Conservation (phyloP, 192 early-diverging fungal genomes). For the Jimgerdemannia flammicorona region DNA sequence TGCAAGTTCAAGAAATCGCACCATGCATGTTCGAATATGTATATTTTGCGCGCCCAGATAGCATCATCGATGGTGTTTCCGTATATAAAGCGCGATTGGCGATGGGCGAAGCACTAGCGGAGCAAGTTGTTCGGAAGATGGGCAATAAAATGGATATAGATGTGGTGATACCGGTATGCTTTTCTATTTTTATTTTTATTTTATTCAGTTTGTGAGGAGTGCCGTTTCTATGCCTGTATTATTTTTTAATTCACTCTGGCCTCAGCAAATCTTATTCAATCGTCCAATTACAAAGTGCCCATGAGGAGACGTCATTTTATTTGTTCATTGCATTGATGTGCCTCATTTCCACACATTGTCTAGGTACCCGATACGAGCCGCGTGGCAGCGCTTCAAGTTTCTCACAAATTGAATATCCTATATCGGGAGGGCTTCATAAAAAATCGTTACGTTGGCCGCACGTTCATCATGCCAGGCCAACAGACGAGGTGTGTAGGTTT, state of each 20-base stretch:
- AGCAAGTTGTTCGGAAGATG: conserved; percentile 71
- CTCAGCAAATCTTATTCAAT: no score
- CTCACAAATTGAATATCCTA: conserved; percentile 81
- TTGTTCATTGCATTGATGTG: no score
- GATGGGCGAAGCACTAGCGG: conserved; percentile 96
- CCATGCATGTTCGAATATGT: conserved; percentile 99
- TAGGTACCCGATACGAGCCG: conserved; percentile 95
- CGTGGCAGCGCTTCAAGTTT: conserved; percentile 89
- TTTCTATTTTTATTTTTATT: neutral
- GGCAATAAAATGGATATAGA: conserved; percentile 87
- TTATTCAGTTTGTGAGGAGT: no score
- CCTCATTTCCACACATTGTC: no score
- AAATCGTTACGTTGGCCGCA: conserved; percentile 98
- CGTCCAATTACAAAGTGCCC: no score
- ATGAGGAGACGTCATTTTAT: no score
- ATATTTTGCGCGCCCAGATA: conserved; percentile 98
- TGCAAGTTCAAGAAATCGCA: conserved; percentile 50
- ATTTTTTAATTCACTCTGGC: neutral
- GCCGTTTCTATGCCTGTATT: no score
- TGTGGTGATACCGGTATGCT: conserved; percentile 93
- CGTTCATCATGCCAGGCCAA: conserved; percentile 99
- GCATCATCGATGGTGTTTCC: conserved; percentile 97
- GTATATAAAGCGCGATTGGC: conserved; percentile 97
- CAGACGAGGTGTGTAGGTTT: conserved; percentile 46
- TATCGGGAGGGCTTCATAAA: conserved; percentile 99